Conservation (phyloP, 108 stramenopile species). For the Schizochytrium sp. region DNA sequence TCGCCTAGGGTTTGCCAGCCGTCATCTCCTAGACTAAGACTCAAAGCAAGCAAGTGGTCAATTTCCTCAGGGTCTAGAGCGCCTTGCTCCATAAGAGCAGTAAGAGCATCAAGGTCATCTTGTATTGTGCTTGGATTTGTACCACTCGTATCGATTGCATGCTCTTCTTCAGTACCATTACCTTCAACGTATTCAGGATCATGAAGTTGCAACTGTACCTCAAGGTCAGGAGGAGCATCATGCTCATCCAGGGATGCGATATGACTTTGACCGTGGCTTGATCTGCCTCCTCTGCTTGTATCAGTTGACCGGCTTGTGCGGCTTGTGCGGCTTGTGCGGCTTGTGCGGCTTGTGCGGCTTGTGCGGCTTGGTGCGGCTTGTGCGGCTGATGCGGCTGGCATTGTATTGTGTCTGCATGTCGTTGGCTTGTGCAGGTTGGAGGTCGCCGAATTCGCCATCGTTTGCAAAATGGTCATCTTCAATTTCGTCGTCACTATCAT, state of each 20-base stretch:
- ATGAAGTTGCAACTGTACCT: background rate
- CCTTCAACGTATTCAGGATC: background rate
- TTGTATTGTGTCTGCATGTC: background rate
- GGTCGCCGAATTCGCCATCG: background rate
- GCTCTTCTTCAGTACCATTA: no score
- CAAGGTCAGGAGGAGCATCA: background rate
- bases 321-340: background rate
- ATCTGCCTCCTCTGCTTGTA: no score
- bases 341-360: background rate
- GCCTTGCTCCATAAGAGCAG: background rate
- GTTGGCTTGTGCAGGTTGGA: background rate
- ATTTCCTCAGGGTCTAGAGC: background rate
- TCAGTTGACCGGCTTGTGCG: background rate
- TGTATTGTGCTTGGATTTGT: no score
- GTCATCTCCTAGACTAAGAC: background rate
- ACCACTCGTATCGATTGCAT: no score
- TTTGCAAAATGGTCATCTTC: no score
- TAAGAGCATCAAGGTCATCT: no score
- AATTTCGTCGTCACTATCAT: no score
- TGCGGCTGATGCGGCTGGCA: background rate
- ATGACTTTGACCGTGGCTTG: no score
- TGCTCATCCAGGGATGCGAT: no score
- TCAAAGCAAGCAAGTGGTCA: conserved; percentile 4
- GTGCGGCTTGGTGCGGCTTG: background rate
- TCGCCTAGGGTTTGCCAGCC: background rate